Base-by-base conservation (phyloP, 192 early-diverging fungal genomes). In the Coemansia sp. region DNA sequence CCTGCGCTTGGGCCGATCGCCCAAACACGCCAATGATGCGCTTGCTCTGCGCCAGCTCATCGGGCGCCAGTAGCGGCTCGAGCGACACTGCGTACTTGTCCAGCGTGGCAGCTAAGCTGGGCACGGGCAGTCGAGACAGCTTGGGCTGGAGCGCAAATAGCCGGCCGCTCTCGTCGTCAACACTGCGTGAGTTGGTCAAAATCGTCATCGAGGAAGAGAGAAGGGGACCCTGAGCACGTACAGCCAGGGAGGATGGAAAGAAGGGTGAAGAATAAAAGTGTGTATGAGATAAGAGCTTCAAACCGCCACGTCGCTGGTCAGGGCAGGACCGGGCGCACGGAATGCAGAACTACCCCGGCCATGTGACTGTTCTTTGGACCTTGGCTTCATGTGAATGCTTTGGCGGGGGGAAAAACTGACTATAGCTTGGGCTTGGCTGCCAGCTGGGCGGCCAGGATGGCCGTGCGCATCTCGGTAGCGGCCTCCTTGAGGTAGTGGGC, bases 111-210 rank as follows among this genome's bases (percentile, higher is more conserved):
- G 71, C 56, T 20, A 98, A 76, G 10, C 78, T 68, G 27, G 96
- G 92, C 9, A 98, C 92, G 3, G 92, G 92, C 27, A 98, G 81
- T 44, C 81, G 83, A 21, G 92, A 89, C 37, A 98, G 77, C 35
- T 61, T 70, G 17, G 42, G 60, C 50, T 90, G 85, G 50, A 81
- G 78, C 26, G 69, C 80, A 51, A 81, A 77, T 52, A 90, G 80
- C 40, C 64, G 77, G 6, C 83, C 82, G 40, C 39, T 19, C 43
- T 68, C 52, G 23, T 44, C 18, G 11, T 17, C 36, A 3, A 23
- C 14, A 25, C 30, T 32, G 13, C 47, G 25, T 18, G 57, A 23
- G 50, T 29, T 65, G 22, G 16, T 14, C 2, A 47, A 32, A 55
- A 59, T 54, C 10, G 12, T 38, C 22, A 19, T 35, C 20, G 17